Evolutionary conservation across 116 monocot species (phyloP).

Genomic region (Iris pallida): DNA sequence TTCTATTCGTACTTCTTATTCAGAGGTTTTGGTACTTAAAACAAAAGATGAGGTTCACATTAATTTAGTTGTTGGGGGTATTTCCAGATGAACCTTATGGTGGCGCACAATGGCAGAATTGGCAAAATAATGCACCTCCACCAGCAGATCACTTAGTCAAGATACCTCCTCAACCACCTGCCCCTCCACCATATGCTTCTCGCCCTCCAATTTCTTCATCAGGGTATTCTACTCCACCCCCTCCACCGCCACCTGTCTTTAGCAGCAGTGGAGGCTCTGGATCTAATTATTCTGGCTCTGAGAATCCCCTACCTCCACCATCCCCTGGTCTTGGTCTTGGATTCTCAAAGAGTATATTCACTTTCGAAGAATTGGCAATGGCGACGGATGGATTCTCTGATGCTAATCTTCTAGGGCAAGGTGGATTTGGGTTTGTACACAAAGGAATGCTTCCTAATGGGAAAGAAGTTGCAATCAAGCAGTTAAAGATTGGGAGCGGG

Average conservation of each 20-base stretch:
- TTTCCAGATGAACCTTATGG: constrained; percentile 40
- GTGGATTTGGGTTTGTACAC: constrained; percentile 83
- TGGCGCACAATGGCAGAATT: constrained; percentile 31
- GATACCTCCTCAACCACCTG: constrained; percentile 31
- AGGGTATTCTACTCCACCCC: constrained; percentile 6
- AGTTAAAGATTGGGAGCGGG: constrained; percentile 56
- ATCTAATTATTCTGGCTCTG: constrained; percentile 31
- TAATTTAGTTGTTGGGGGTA: not conserved
- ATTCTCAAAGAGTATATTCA: constrained; percentile 30
- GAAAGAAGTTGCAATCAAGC: constrained; percentile 80
- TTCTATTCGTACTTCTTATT: not conserved
- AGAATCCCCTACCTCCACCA: constrained; percentile 25
- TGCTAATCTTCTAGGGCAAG: constrained; percentile 81
- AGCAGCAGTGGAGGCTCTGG: constrained; percentile 34
- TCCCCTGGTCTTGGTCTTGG: constrained; percentile 25
- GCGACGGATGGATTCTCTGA: constrained; percentile 81
- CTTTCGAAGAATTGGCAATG: constrained; percentile 37
- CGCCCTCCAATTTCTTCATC: constrained; percentile 35
- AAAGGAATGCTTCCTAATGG: constrained; percentile 60
- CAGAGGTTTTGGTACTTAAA: not conserved
- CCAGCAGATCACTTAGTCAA: constrained; percentile 36
- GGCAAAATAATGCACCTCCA: constrained; percentile 55
- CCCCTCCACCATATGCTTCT: constrained; percentile 51
- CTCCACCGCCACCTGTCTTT: constrained; percentile 17
- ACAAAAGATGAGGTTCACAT: not conserved